Percentiles rank a stretch among this genome's conserved stretches.
These are phyloP conservation scores for Quercus ilex DNA, from an alignment of 306 rosid species.

Conservation along the genomic window DNA sequence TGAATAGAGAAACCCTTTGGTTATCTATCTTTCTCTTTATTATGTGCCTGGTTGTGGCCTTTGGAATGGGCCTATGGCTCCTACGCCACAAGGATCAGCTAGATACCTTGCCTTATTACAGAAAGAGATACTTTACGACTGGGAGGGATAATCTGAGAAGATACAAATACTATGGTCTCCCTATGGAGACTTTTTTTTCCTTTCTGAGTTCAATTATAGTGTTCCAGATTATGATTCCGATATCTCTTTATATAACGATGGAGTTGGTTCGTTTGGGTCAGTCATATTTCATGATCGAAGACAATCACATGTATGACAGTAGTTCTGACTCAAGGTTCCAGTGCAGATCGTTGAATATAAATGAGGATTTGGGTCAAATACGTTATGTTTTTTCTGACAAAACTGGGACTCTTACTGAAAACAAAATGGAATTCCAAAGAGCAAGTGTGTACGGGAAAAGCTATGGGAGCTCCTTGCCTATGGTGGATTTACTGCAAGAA, in stretches of 20 bases:
- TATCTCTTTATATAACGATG: slow-evolving; percentile 95
- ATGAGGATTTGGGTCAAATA: slow-evolving; percentile 97
- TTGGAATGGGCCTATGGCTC: slow-evolving; percentile 84
- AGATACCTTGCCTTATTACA: slow-evolving; percentile 84
- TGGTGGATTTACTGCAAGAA: slow-evolving; percentile 23
- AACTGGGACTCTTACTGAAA: slow-evolving; percentile 97
- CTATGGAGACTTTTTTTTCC: slow-evolving; percentile 86
- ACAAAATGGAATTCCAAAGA: slow-evolving; percentile 91
- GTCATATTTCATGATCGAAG: slow-evolving; percentile 97
- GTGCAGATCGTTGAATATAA: slow-evolving; percentile 96
- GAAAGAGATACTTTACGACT: slow-evolving; percentile 50
- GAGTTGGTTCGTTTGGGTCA: slow-evolving; percentile 97
- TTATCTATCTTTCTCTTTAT: slow-evolving; percentile 72
- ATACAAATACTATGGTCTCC: slow-evolving; percentile 78
- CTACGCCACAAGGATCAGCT: slow-evolving; percentile 62
- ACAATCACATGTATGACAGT: slow-evolving; percentile 61
- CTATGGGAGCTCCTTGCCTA: slow-evolving; percentile 50
- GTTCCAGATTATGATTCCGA: slow-evolving; percentile 99
- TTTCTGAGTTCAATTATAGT: slow-evolving; percentile 93
- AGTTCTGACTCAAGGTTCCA: slow-evolving; percentile 82
- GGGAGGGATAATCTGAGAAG: slow-evolving; percentile 45
- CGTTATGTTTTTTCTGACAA: slow-evolving; percentile 92
- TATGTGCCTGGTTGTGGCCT: slow-evolving; percentile 87
- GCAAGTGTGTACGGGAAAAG: slow-evolving; percentile 75
- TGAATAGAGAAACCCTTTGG: slow-evolving; percentile 95